Percentiles rank a stretch among this genome's conserved stretches.
These are phyloP conservation scores for Candida michaelii DNA, from an alignment of 805 yeast genomes.

Conservation along the genomic window DNA sequence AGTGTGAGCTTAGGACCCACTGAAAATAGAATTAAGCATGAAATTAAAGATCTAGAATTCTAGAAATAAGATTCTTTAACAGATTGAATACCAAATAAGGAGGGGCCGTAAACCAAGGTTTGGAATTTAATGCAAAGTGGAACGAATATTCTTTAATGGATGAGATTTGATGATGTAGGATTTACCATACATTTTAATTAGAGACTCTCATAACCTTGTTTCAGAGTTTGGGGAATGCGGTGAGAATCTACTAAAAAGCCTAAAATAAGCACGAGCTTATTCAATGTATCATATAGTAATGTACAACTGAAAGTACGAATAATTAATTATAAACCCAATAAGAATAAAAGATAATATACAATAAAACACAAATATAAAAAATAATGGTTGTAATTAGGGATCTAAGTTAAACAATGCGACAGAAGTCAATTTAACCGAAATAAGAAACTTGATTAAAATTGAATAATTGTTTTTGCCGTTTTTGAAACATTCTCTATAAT, in stretches of 20 bases:
- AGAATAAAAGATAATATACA: neutral
- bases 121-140: too few relatives aligned
- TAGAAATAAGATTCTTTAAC: too few relatives aligned
- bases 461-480: neutral
- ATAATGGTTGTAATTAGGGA: neutral
- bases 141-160: too few relatives aligned
- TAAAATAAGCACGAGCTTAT: too few relatives aligned
- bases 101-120: too few relatives aligned
- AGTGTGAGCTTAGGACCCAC: too few relatives aligned
- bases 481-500: neutral
- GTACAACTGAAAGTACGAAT: constrained; percentile 5
- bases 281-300: constrained; percentile 2
- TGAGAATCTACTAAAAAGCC: too few relatives aligned
- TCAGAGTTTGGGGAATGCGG: too few relatives aligned
- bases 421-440: constrained; percentile 3
- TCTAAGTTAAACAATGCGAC: neutral
- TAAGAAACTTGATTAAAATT: neutral
- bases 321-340: neutral
- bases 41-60: neutral
- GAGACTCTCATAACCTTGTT: too few relatives aligned
- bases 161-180: too few relatives aligned
- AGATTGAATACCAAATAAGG: too few relatives aligned
- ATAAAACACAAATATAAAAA: neutral
- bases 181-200: too few relatives aligned
- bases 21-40: neutral